These are phyloP conservation scores for Flueggea neowawraea DNA, from an alignment of 441 rosid genomes.

Conservation along the genomic window DNA sequence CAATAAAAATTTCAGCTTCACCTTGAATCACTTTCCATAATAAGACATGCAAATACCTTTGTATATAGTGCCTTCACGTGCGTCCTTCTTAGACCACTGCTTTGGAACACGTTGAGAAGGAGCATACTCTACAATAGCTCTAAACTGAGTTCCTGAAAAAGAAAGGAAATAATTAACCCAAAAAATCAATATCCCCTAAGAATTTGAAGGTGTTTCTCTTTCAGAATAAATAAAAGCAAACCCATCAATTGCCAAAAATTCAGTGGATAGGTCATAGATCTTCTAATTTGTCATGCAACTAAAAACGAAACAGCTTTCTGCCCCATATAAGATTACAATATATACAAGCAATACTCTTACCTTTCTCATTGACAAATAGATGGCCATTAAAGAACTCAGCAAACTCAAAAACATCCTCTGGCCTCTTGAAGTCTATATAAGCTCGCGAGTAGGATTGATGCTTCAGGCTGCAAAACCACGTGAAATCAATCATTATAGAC, in stretches of 20 bases:
- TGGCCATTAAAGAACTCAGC: conserved; percentile 76
- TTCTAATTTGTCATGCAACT: too few species aligned
- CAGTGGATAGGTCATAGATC: too few species aligned
- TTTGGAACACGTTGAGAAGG: conserved; percentile 72
- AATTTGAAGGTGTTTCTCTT: neutral
- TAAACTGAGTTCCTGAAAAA: conserved; percentile 61
- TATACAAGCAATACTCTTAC: conserved; percentile 27
- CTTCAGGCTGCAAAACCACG: conserved; percentile 49
- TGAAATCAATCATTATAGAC: neutral
- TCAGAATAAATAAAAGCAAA: neutral
- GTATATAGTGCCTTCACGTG: conserved; percentile 64
- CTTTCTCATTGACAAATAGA: conserved; percentile 79
- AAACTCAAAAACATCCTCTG: conserved; percentile 69
- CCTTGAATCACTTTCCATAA: neutral
- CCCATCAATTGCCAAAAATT: too few species aligned
- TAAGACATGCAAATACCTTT: conserved; percentile 35
- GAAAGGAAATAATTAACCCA: conserved; percentile 2
- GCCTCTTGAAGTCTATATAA: conserved; percentile 58
- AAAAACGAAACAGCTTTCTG: too few species aligned
- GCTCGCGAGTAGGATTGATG: conserved; percentile 60
- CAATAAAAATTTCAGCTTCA: neutral
- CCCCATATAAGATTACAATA: too few species aligned
- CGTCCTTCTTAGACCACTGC: conserved; percentile 59
- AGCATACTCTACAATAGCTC: conserved; percentile 65
- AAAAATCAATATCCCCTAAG: neutral